phyloP scores from a whole-genome alignment of 2,329 filamentous ascomycete species.

The Phyllosticta ampelicida region DNA sequence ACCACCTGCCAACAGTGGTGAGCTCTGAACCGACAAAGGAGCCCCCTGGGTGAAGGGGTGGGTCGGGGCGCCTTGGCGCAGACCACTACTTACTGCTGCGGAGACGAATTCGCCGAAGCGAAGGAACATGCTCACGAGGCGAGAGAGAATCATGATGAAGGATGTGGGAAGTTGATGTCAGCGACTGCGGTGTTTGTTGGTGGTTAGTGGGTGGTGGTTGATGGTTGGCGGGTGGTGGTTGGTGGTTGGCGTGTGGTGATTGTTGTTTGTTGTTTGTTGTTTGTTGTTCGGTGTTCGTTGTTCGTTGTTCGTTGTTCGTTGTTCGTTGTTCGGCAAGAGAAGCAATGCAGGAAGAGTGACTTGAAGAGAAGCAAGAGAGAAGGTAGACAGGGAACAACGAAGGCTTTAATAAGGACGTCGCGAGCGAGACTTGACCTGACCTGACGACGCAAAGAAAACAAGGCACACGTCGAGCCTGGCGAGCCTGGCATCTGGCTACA shows the following conservation, averaged over 20 bases:
- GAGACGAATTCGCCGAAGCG: conserved; percentile 56
- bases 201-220: no score
- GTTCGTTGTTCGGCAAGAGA: neutral
- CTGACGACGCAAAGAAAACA: neutral
- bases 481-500: neutral
- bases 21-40: no score
- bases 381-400: no score
- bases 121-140: conserved; percentile 46
- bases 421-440: no score
- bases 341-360: neutral
- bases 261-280: neutral
- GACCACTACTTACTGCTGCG: conserved; percentile 43
- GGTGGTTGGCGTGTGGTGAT: no score
- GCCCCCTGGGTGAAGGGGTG: no score
- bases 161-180: neutral
- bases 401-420: no score
- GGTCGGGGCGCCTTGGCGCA: neutral
- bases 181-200: neutral
- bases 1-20: conserved; percentile 34
- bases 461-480: neutral
- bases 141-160: conserved; percentile 34
- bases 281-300: no score
- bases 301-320: neutral
- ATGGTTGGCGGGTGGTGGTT: no score
- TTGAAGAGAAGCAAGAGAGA: neutral